Evolutionary conservation across 2,329 filamentous ascomycete genomes (phyloP).

Genomic region (Aspergillus nomiae): DNA sequence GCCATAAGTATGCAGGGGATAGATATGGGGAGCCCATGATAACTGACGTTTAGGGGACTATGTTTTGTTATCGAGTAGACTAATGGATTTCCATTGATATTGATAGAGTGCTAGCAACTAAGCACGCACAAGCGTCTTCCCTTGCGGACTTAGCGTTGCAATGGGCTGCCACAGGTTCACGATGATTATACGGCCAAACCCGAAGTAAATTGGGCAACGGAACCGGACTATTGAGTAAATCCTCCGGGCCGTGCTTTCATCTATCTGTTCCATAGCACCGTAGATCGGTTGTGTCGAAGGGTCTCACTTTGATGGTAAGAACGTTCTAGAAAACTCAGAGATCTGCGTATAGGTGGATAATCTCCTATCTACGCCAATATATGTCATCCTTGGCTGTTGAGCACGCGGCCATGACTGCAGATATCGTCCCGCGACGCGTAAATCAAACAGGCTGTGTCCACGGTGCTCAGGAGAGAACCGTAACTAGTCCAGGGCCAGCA

Average conservation of each 20-base stretch:
- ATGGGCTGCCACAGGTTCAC: not conserved
- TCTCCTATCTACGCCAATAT: not conserved
- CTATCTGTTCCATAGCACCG: not conserved
- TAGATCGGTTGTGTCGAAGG: not conserved
- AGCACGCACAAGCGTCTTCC: not conserved
- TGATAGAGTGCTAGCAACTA: too few relatives aligned
- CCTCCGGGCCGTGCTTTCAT: constrained; percentile 1
- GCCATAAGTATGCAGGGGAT: not conserved
- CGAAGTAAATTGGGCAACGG: not conserved
- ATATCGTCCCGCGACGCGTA: not conserved
- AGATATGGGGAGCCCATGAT: too few relatives aligned
- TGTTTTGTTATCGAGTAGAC: too few relatives aligned
- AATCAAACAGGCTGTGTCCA: not conserved
- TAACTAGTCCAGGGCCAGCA: too few relatives aligned
- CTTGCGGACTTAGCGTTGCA: not conserved
- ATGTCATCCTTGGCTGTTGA: not conserved
- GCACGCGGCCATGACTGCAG: not conserved
- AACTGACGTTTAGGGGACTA: too few relatives aligned
- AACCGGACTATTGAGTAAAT: not conserved
- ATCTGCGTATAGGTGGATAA: not conserved
- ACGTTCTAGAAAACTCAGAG: not conserved
- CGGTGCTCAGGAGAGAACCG: not conserved
- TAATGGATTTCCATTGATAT: too few relatives aligned
- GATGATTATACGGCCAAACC: not conserved
- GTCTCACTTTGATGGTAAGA: not conserved